Conservation (phyloP, 495 filamentous ascomycete genomes). For the Articulospora tetracladia region DNA sequence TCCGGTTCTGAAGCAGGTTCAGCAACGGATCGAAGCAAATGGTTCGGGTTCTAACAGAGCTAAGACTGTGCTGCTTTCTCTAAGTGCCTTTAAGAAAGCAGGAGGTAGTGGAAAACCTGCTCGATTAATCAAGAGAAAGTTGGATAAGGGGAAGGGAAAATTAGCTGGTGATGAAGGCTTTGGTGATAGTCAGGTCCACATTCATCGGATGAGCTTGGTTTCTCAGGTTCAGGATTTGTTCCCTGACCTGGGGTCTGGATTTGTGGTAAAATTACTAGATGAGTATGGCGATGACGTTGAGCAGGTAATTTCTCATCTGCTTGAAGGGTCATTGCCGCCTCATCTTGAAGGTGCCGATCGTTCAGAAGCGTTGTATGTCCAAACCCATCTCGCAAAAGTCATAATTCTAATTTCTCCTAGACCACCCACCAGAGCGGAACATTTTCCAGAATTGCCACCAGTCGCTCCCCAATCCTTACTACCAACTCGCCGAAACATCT, state of each 20-base stretch:
- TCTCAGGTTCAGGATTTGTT: conserved; percentile 91
- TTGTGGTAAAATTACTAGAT: conserved; percentile 74
- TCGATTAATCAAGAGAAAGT: conserved; percentile 34
- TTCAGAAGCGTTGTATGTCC: conserved; percentile 46
- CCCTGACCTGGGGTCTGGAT: conserved; percentile 80
- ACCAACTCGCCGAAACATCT: conserved; percentile 53
- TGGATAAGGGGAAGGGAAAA: conserved; percentile 61
- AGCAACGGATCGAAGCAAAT: conserved; percentile 37
- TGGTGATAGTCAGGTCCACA: conserved; percentile 56
- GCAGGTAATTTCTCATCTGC: conserved; percentile 73
- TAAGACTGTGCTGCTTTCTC: conserved; percentile 51
- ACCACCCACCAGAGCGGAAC: conserved; percentile 11
- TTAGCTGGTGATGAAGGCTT: conserved; percentile 28
- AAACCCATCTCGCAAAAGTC: not conserved
- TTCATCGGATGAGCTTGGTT: conserved; percentile 79
- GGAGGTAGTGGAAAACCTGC: conserved; percentile 49
- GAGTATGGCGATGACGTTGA: conserved; percentile 76
- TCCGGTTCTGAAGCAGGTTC: conserved; percentile 46
- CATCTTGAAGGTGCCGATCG: conserved; percentile 54
- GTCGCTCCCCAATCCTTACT: conserved; percentile 36
- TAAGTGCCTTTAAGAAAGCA: conserved; percentile 52
- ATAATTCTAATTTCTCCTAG: not conserved
- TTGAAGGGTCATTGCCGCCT: conserved; percentile 74
- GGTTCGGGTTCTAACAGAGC: conserved; percentile 41
- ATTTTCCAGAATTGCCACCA: conserved; percentile 31